These are phyloP conservation scores for Arctium minus DNA, from an alignment of 129 eudicot genomes.

Conservation along the genomic window DNA sequence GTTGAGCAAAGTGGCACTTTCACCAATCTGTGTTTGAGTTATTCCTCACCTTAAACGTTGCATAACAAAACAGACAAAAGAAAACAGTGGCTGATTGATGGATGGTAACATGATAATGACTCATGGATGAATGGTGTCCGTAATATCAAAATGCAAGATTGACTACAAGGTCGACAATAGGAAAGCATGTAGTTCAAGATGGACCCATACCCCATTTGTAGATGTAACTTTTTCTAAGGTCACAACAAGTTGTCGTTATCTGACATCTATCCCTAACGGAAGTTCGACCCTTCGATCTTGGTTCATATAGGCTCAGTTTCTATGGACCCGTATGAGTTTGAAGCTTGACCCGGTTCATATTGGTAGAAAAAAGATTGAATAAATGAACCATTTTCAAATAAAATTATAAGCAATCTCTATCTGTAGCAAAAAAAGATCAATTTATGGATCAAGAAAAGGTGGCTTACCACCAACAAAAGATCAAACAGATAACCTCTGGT, in stretches of 20 bases:
- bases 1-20: neutral
- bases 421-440: neutral
- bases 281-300: neutral
- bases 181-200: neutral
- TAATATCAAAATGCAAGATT: conserved; percentile 1
- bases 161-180: neutral
- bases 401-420: neutral
- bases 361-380: neutral
- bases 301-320: neutral
- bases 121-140: conserved; percentile 3
- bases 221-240: conserved; percentile 6
- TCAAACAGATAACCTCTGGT: neutral
- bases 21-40: neutral
- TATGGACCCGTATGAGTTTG: neutral
- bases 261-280: neutral
- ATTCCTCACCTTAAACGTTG: neutral
- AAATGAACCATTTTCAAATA: no score
- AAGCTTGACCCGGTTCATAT: neutral
- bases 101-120: neutral
- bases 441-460: neutral
- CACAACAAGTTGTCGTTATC: conserved; percentile 3
- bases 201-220: conserved; percentile 1
- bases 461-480: neutral
- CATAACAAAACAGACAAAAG: neutral
- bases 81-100: neutral